Percentiles rank a stretch among this genome's conserved stretches.
Conservation (phyloP, 2,329 filamentous ascomycete species). For the Raffaelea albimanens region DNA sequence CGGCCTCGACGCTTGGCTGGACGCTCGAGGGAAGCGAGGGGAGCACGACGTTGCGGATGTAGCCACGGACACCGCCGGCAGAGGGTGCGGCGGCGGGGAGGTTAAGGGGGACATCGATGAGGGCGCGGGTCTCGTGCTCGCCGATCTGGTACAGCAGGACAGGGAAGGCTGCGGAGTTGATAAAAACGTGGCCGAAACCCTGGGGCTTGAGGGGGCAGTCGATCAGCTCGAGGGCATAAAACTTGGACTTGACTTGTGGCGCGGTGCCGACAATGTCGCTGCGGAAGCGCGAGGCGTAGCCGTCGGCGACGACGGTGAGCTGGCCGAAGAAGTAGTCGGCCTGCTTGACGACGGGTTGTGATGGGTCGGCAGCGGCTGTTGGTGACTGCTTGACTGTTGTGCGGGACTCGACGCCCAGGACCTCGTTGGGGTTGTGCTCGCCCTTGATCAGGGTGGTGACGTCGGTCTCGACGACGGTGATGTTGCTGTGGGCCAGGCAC, state of each 20-base stretch:
- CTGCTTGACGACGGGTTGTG: slow-evolving; percentile 28
- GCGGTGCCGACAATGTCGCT: slow-evolving; percentile 61
- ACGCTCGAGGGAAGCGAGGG: slow-evolving; percentile 66
- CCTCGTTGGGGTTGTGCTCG: slow-evolving; percentile 52
- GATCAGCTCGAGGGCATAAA: slow-evolving; percentile 87
- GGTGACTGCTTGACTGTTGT: slow-evolving; percentile 51
- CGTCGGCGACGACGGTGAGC: slow-evolving; percentile 83
- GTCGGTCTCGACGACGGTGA: slow-evolving; percentile 85
- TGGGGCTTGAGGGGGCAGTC: slow-evolving; percentile 71
- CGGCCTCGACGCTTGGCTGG: slow-evolving; percentile 63
- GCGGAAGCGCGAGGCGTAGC: slow-evolving; percentile 86
- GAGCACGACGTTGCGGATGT: slow-evolving; percentile 67
- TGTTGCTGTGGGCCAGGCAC: slow-evolving; percentile 67
- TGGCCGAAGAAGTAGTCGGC: slow-evolving; percentile 77
- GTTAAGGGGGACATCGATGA: slow-evolving; percentile 78
- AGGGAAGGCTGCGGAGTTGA: slow-evolving; percentile 59
- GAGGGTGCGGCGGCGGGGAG: slow-evolving; percentile 63
- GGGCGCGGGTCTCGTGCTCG: slow-evolving; percentile 80
- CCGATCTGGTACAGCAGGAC: slow-evolving; percentile 96
- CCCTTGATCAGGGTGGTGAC: slow-evolving; percentile 67
- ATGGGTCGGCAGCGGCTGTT: slow-evolving; percentile 11
- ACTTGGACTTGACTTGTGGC: slow-evolving; percentile 72
- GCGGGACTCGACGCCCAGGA: slow-evolving; percentile 72
- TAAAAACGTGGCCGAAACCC: slow-evolving; percentile 77
- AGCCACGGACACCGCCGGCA: slow-evolving; percentile 74